Conservation (phyloP, 2,329 filamentous ascomycete genomes). For the Alternaria rosae region DNA sequence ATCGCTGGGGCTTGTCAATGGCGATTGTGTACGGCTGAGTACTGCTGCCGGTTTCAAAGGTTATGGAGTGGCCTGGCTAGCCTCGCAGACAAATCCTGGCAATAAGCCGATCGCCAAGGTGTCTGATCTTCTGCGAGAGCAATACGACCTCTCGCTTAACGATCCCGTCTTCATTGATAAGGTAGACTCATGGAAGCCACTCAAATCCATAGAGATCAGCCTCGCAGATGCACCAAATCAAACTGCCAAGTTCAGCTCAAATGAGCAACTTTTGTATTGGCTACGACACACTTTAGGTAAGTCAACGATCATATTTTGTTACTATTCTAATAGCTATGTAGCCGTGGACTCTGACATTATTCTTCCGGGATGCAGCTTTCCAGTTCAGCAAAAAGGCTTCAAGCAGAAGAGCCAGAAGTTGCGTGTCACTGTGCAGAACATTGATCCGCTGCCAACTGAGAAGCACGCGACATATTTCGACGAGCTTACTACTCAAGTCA, state of each 20-base stretch:
- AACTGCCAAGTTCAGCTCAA: conserved; percentile 29
- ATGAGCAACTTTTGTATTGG: conserved; percentile 41
- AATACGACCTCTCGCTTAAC: conserved; percentile 71
- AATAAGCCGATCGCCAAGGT: conserved; percentile 62
- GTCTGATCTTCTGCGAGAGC: conserved; percentile 75
- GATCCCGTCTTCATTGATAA: conserved; percentile 64
- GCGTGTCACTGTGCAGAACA: conserved; percentile 67
- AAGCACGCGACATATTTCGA: conserved; percentile 42
- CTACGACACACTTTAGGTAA: conserved; percentile 43
- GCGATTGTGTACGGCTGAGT: conserved; percentile 65
- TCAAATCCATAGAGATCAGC: conserved; percentile 40
- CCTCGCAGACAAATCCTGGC: conserved; percentile 53
- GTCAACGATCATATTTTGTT: conserved; percentile 1
- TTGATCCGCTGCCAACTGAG: conserved; percentile 53
- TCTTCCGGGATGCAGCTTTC: conserved; percentile 74
- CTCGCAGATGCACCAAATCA: conserved; percentile 28
- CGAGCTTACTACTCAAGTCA: conserved; percentile 31
- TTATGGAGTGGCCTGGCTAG: conserved; percentile 69
- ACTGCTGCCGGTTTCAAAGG: conserved; percentile 55
- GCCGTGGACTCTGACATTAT: conserved; percentile 69
- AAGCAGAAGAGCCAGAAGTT: conserved; percentile 58
- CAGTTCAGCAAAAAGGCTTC: conserved; percentile 58
- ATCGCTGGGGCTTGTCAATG: conserved; percentile 62
- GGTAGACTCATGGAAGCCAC: conserved; percentile 46
- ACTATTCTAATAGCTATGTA: conserved; percentile 39